phyloP scores from a whole-genome alignment of 1,139 yeast species.

The Magnusiomyces ingens region DNA sequence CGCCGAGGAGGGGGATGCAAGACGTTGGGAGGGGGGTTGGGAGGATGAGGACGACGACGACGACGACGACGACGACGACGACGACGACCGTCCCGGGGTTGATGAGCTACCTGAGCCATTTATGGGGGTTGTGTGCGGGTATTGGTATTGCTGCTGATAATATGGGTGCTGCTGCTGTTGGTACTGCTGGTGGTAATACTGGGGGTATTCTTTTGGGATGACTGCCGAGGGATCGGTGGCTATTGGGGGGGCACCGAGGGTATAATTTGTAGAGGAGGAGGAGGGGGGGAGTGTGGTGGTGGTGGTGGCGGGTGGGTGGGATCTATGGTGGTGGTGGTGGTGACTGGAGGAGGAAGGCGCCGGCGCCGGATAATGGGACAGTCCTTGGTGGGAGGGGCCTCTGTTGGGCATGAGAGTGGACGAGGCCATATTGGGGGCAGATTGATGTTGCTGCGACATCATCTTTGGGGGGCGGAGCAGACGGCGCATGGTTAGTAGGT shows the following conservation, averaged over 20 bases:
- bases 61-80: background rate
- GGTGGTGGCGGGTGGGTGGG: background rate
- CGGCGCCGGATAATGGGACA: no score
- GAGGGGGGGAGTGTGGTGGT: background rate
- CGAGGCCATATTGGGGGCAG: background rate
- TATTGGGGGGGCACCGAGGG: background rate
- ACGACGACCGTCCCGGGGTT: no score
- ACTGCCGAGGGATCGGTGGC: background rate
- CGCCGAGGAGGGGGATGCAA: background rate
- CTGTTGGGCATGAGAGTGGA: background rate
- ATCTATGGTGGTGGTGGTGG: background rate
- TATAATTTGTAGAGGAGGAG: background rate
- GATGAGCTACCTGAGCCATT: no score
- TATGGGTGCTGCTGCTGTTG: background rate
- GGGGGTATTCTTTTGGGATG: background rate
- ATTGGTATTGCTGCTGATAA: background rate
- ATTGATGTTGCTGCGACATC: background rate
- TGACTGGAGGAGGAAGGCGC: background rate
- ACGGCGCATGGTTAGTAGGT: background rate
- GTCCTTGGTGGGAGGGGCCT: background rate
- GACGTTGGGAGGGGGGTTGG: background rate
- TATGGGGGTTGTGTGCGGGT: background rate
- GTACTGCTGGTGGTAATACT: background rate
- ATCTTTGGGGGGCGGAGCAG: background rate
- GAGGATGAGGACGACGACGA: conserved; percentile 1